Conservation (phyloP, 2,329 filamentous ascomycete genomes). For the Xylariomycetidae sp. region DNA sequence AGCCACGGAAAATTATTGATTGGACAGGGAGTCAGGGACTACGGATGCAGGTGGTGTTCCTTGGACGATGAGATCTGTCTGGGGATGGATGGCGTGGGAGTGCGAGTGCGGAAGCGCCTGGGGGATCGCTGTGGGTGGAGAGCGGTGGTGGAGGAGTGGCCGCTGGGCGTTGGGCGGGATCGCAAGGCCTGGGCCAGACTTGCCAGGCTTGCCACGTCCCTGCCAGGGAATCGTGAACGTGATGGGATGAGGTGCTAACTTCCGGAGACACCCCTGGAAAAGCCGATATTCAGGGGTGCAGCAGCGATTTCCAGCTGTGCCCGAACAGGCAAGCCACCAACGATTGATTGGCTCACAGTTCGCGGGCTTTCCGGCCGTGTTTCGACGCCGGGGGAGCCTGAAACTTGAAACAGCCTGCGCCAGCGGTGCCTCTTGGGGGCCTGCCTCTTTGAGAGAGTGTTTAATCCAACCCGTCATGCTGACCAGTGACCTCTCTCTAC, state of each 20-base stretch:
- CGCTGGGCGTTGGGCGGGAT: neutral
- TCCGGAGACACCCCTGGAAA: neutral
- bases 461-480: neutral
- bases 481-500: neutral
- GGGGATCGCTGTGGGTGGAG: too few species aligned
- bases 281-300: neutral
- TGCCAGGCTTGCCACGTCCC: neutral
- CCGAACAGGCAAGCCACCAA: neutral
- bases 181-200: neutral
- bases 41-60: too few species aligned
- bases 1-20: too few species aligned
- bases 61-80: too few species aligned
- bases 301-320: neutral
- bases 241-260: neutral
- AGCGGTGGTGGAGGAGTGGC: neutral
- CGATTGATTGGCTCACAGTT: conserved; percentile 1
- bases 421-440: too few species aligned
- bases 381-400: neutral
- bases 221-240: neutral
- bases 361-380: neutral
- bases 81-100: too few species aligned
- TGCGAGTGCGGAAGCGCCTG: too few species aligned
- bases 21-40: too few species aligned
- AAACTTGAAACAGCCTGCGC: conserved; percentile 1
- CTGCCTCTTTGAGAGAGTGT: too few species aligned